Evolutionary conservation across 176 grass and related monocot genomes (phyloP), one percentile per base, ranked within the genome.

Genomic region (Neostapfia colusana): DNA sequence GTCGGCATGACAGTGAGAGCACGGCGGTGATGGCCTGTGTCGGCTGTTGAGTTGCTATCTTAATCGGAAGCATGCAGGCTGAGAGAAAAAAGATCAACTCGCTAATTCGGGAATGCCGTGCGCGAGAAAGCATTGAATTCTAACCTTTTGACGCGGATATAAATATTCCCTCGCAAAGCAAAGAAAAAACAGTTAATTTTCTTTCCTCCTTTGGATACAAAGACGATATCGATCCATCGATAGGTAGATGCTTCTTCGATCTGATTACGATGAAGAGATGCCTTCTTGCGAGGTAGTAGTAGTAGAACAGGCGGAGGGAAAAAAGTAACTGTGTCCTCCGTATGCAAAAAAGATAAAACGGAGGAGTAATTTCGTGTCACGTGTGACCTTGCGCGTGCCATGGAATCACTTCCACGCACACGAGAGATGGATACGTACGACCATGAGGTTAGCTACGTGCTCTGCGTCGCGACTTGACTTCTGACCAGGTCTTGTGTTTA

Each of bases 121-220:
- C 45, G 24, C 73, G 10, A 7, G 68, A 17, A 76, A 75, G 76
- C 76, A 84, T 84, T 81, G 56, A 63, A 70, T 80, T 79, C 46
- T 4, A 10, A 2, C 50, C 15, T 73, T 88, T 73, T 48, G 40
- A 37, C 41, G 6, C 18, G n/a, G 38, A 53, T 59, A 76, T 49
- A 24, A 24, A 20, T 17, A 9, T 48, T 75, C 11, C 6, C 15
- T 9, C 16, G 21, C 45, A 24, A 3, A 24, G 31, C 31, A 8
- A 17, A 60, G 21, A 12, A 21, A 51, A 58, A 72, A 60, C n/a
- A 5, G 35, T 59, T 66, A 62, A 46, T 67, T 73, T 71, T 17
- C 0, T 43, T 13, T 0, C 44, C 8, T 70, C 28, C 75, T 50
- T 21, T 21, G 6, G n/a, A n/a, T n/a, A n/a, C n/a, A n/a, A n/a